Evolutionary conservation across 2,329 filamentous ascomycete species (phyloP).

Genomic region (Capronia epimyces): DNA sequence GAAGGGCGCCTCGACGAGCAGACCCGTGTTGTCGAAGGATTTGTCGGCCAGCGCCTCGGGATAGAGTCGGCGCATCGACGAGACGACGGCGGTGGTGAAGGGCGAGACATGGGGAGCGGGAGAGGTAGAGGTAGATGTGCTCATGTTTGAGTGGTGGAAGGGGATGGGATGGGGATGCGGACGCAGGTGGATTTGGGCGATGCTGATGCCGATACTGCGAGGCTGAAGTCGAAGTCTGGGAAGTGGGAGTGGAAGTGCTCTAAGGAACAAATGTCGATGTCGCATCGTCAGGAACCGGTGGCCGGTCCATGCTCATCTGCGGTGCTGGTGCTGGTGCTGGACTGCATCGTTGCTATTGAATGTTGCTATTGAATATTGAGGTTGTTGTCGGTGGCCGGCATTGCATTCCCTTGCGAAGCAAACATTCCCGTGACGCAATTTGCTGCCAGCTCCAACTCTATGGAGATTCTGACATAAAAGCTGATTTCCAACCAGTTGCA

Average conservation of each 20-base stretch:
- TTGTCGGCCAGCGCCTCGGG: slow-evolving; percentile 83
- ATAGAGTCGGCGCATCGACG: slow-evolving; percentile 78
- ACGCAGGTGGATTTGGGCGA: neutral
- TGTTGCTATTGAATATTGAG: too few relatives aligned
- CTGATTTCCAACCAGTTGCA: slow-evolving; percentile 1
- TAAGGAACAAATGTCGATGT: slow-evolving; percentile 3
- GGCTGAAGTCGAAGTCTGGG: neutral
- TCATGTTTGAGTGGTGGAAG: too few relatives aligned
- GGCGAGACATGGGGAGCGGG: slow-evolving; percentile 42
- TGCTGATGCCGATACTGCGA: neutral
- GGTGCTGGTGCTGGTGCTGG: neutral
- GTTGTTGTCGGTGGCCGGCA: too few relatives aligned
- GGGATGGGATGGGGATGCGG: slow-evolving; percentile 2
- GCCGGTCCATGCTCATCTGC: neutral
- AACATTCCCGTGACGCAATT: neutral
- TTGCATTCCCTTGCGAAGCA: too few relatives aligned
- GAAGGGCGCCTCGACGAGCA: slow-evolving; percentile 65
- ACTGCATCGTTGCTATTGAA: neutral
- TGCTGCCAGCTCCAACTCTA: neutral
- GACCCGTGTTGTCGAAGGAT: slow-evolving; percentile 92
- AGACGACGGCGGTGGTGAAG: slow-evolving; percentile 64
- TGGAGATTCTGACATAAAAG: too few relatives aligned
- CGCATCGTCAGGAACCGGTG: slow-evolving; percentile 11
- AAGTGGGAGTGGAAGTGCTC: slow-evolving; percentile 1
- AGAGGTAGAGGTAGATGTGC: slow-evolving; percentile 1